phyloP scores from a whole-genome alignment of 768 basidiomycete genomes.

The Psilocybe sp. region DNA sequence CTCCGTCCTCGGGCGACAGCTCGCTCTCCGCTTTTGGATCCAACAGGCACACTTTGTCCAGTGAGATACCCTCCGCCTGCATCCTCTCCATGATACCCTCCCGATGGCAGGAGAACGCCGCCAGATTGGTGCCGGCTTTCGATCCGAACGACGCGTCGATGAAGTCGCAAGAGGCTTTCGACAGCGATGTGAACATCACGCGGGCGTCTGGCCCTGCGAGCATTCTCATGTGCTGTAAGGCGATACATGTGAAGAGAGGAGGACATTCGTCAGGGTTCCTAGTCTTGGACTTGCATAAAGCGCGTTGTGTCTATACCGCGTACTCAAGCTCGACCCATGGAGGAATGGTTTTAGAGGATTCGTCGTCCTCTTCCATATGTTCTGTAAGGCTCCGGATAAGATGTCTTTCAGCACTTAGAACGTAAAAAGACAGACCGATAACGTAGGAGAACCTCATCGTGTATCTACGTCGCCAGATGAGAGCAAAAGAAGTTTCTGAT shows the following conservation, averaged over 20 bases:
- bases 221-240: constrained; percentile 73
- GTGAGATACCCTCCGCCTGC: constrained; percentile 31
- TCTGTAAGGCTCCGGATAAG: constrained; percentile 42
- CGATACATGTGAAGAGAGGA: neutral
- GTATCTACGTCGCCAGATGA: too few relatives aligned
- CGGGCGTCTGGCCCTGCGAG: constrained; percentile 63
- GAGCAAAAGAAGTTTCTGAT: too few relatives aligned
- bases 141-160: constrained; percentile 36
- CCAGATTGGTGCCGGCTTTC: constrained; percentile 17
- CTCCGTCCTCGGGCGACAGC: constrained; percentile 75
- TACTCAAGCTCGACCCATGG: constrained; percentile 96
- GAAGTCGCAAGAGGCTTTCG: constrained; percentile 59
- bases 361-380: constrained; percentile 95
- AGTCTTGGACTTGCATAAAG: neutral
- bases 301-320: constrained; percentile 38
- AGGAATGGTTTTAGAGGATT: constrained; percentile 64
- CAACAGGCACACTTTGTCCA: constrained; percentile 81
- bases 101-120: constrained; percentile 44
- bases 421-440: constrained; percentile 41
- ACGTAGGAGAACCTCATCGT: constrained; percentile 50
- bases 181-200: constrained; percentile 87
- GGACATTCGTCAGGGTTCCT: neutral
- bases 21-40: constrained; percentile 80
- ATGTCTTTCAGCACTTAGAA: neutral
- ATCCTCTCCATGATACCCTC: constrained; percentile 61